These are phyloP conservation scores for Aspergillus heteromorphus DNA, from an alignment of 495 filamentous ascomycete species.

Conservation along the genomic window DNA sequence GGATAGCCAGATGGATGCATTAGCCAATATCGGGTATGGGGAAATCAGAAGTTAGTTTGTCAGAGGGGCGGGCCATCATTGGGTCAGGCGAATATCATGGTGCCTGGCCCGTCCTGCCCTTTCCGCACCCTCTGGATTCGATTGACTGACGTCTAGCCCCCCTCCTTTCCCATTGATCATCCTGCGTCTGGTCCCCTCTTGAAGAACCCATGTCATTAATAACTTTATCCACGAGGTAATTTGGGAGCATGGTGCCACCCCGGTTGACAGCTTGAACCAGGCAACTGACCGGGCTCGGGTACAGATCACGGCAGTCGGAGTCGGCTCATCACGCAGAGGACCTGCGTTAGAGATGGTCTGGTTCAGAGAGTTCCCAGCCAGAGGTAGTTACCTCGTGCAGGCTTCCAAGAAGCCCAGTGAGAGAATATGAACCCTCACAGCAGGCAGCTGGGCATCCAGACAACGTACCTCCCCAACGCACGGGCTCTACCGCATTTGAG, in stretches of 20 bases:
- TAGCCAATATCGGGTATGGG: background rate
- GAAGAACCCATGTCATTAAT: background rate
- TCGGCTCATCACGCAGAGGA: background rate
- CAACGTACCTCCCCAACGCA: background rate
- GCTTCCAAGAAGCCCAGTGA: background rate
- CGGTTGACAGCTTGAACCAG: background rate
- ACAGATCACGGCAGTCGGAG: background rate
- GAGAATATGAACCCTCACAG: background rate
- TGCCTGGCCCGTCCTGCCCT: background rate
- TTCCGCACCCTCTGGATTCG: background rate
- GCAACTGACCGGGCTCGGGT: background rate
- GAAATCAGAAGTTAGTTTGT: background rate
- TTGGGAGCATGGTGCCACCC: background rate
- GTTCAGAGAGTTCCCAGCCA: background rate
- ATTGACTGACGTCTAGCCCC: background rate
- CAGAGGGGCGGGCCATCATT: background rate
- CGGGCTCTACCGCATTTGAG: background rate
- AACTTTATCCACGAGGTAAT: background rate
- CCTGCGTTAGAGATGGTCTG: background rate
- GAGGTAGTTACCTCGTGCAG: background rate
- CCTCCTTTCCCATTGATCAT: background rate
- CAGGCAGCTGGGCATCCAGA: background rate
- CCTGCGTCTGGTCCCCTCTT: background rate
- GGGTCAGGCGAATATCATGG: background rate
- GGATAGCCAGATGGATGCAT: background rate